Evolutionary conservation across 768 basidiomycete species (phyloP).

Genomic region (Mycena epipterygia): DNA sequence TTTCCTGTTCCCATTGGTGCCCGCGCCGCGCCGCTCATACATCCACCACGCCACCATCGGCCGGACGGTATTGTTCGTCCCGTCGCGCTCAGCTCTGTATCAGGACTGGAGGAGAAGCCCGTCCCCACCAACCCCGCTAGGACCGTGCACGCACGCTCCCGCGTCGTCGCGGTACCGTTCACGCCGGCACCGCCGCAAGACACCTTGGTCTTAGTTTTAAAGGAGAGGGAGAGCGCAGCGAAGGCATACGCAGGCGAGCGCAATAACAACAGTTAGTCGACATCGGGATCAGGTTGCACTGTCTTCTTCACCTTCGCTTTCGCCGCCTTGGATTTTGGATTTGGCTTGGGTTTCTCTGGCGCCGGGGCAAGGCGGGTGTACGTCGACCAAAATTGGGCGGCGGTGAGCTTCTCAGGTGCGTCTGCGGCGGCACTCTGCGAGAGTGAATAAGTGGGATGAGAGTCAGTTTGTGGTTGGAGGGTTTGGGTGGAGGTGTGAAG

Average conservation of each 20-base stretch:
- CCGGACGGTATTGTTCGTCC: constrained; percentile 29
- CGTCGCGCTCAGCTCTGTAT: constrained; percentile 13
- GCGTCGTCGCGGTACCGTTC: constrained; percentile 21
- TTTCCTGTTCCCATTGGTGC: too few relatives aligned
- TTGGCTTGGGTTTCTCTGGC: constrained; percentile 12
- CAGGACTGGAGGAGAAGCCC: constrained; percentile 29
- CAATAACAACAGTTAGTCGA: constrained; percentile 1
- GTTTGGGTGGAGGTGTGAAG: not conserved
- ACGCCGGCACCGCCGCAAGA: constrained; percentile 4
- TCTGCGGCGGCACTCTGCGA: constrained; percentile 19
- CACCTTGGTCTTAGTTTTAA: constrained; percentile 11
- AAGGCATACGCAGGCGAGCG: constrained; percentile 18
- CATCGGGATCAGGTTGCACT: constrained; percentile 11
- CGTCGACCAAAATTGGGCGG: constrained; percentile 22
- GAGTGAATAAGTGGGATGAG: constrained; percentile 4
- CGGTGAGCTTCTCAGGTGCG: constrained; percentile 14
- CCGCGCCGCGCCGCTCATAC: constrained; percentile 21
- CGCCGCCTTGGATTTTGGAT: constrained; percentile 22
- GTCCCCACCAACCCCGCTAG: constrained; percentile 26
- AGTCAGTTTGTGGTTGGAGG: too few relatives aligned
- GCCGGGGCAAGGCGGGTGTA: constrained; percentile 12
- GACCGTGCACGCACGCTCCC: constrained; percentile 17
- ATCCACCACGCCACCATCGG: constrained; percentile 32
- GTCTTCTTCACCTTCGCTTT: constrained; percentile 24
- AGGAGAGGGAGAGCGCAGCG: constrained; percentile 4